phyloP scores from a whole-genome alignment of 2,329 filamentous ascomycete species.

The Aureobasidium lini region DNA sequence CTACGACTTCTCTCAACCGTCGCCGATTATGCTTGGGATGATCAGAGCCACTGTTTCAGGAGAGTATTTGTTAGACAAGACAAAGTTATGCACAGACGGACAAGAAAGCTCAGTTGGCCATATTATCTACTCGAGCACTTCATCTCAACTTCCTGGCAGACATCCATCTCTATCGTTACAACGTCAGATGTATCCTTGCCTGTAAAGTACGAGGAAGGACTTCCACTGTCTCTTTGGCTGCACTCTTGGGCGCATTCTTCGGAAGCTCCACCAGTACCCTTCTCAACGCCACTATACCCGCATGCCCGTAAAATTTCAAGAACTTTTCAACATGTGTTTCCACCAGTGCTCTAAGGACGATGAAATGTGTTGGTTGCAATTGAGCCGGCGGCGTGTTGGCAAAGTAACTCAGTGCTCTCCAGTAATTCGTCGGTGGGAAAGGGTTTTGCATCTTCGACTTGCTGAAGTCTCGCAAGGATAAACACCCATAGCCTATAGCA shows the following conservation, averaged over 20 bases:
- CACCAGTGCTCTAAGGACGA: conserved; percentile 46
- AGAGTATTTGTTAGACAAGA: no score
- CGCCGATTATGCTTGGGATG: no score
- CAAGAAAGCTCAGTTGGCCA: neutral
- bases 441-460: conserved; percentile 61
- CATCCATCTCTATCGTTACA: neutral
- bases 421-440: conserved; percentile 74
- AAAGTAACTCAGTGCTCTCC: conserved; percentile 68
- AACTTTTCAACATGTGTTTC: conserved; percentile 66
- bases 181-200: conserved; percentile 17
- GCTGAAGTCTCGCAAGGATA: conserved; percentile 76
- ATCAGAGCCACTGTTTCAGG: no score
- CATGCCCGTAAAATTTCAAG: conserved; percentile 70
- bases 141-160: neutral
- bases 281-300: conserved; percentile 63
- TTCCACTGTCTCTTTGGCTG: conserved; percentile 14
- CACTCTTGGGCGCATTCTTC: conserved; percentile 13
- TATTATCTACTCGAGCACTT: neutral
- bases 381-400: conserved; percentile 60
- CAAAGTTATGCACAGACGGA: neutral
- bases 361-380: conserved; percentile 40
- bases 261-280: conserved; percentile 70
- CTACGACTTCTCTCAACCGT: neutral
- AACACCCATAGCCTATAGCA: conserved; percentile 73
- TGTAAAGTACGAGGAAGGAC: conserved; percentile 16